These are phyloP conservation scores for Phyllosticta citribraziliensis DNA, from an alignment of 2,329 filamentous ascomycete genomes.

Conservation along the genomic window DNA sequence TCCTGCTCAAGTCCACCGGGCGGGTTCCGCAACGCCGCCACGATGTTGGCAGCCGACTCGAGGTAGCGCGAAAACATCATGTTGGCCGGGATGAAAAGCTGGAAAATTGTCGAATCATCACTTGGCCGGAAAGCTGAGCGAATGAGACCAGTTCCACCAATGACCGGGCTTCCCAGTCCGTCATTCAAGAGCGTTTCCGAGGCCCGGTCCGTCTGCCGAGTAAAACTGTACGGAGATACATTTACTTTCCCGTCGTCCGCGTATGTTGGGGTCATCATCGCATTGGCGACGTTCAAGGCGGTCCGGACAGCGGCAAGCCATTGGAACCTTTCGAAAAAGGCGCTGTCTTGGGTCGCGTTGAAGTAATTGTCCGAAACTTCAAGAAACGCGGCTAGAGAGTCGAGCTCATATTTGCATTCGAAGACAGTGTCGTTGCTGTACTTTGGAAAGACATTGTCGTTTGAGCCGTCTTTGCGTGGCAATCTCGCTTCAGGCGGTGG, in stretches of 20 bases:
- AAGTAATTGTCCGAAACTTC: slow-evolving; percentile 42
- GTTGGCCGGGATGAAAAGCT: slow-evolving; percentile 41
- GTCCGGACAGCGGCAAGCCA: slow-evolving; percentile 39
- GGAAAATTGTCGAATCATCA: slow-evolving; percentile 41
- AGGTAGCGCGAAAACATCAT: slow-evolving; percentile 69
- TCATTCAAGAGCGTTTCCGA: slow-evolving; percentile 45
- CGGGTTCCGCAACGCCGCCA: slow-evolving; percentile 39
- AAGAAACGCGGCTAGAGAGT: slow-evolving; percentile 42
- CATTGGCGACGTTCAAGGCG: slow-evolving; percentile 35
- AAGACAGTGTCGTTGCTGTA: slow-evolving; percentile 38
- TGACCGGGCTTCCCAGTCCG: slow-evolving; percentile 40
- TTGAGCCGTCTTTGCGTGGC: slow-evolving; percentile 19
- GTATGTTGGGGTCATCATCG: slow-evolving; percentile 41
- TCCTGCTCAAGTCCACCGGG: slow-evolving; percentile 40
- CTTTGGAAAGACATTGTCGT: slow-evolving; percentile 34
- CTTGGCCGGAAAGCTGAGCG: slow-evolving; percentile 41
- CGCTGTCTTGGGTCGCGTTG: slow-evolving; percentile 36
- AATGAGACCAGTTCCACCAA: slow-evolving; percentile 39
- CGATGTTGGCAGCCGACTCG: slow-evolving; percentile 42
- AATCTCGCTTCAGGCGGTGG: slow-evolving; percentile 33
- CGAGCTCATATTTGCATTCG: slow-evolving; percentile 46
- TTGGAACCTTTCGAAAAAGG: slow-evolving; percentile 39
- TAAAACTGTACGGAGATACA: slow-evolving; percentile 37
- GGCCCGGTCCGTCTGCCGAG: slow-evolving; percentile 33
- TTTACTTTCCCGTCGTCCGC: slow-evolving; percentile 35